Evolutionary conservation across 805 yeast species (phyloP).

Genomic region (Wickerhamomyces strasburgensis): DNA sequence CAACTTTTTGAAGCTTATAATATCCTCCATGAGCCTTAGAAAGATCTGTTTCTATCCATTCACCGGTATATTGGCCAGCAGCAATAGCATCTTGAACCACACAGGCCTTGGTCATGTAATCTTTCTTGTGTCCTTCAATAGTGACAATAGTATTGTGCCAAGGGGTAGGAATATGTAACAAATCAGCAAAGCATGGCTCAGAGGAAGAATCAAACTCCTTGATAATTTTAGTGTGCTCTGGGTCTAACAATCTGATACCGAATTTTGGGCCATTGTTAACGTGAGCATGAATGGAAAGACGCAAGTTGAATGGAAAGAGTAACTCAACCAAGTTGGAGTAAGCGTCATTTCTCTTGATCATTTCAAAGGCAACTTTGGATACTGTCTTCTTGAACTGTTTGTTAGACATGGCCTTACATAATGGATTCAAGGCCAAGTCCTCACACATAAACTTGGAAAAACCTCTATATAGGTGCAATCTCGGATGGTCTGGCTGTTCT

Average conservation of each 20-base stretch:
- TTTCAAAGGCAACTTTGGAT: conserved; percentile 54
- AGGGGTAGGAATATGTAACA: conserved; percentile 61
- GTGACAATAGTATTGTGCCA: conserved; percentile 57
- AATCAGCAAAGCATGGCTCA: conserved; percentile 45
- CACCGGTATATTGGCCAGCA: conserved; percentile 30
- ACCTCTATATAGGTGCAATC: conserved; percentile 50
- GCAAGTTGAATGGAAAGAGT: conserved; percentile 52
- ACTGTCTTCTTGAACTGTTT: conserved; percentile 43
- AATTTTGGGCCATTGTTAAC: conserved; percentile 55
- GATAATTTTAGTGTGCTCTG: conserved; percentile 41
- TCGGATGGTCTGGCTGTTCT: conserved; percentile 47
- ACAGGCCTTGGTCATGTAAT: conserved; percentile 33
- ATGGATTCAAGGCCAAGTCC: conserved; percentile 42
- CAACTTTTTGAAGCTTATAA: conserved; percentile 11
- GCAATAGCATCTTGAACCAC: conserved; percentile 33
- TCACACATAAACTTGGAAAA: conserved; percentile 57
- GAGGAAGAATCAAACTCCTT: conserved; percentile 33
- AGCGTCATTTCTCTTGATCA: conserved; percentile 62
- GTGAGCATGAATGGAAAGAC: conserved; percentile 61
- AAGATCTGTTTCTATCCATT: conserved; percentile 31
- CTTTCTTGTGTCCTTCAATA: conserved; percentile 31
- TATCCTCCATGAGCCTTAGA: conserved; percentile 32
- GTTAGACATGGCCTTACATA: conserved; percentile 35
- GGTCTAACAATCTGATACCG: conserved; percentile 46
- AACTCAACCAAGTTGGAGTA: conserved; percentile 58